Conservation (phyloP, 129 eudicot genomes). For the Helianthus tuberosus region DNA sequence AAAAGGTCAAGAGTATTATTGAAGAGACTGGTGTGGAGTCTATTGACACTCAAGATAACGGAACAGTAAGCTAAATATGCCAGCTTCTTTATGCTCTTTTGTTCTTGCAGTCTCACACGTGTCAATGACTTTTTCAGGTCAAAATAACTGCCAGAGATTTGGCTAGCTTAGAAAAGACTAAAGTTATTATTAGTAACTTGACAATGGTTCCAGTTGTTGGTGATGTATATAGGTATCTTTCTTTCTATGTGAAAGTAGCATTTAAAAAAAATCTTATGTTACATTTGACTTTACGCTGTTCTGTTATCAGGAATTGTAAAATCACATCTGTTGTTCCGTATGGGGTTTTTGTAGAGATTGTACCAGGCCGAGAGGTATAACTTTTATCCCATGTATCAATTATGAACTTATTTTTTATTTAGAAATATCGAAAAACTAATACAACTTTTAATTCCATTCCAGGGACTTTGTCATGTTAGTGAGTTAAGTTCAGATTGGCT, state of each 20-base stretch:
- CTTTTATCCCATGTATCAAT: conserved; percentile 9
- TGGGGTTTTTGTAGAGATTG: conserved; percentile 94
- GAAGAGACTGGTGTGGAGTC: conserved; percentile 92
- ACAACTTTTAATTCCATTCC: conserved; percentile 14
- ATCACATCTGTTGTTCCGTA: conserved; percentile 86
- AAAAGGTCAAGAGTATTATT: conserved; percentile 90
- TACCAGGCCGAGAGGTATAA: conserved; percentile 95
- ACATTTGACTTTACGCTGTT: conserved; percentile 19
- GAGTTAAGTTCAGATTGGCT: conserved; percentile 87
- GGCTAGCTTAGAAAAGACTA: conserved; percentile 79
- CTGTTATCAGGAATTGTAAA: conserved; percentile 76
- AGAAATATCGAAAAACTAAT: background rate
- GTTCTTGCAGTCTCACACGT: conserved; percentile 25
- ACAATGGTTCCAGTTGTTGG: conserved; percentile 94
- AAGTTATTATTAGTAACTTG: conserved; percentile 68
- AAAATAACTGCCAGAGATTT: conserved; percentile 84
- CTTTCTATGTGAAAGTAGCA: conserved; percentile 4
- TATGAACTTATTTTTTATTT: background rate
- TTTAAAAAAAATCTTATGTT: background rate
- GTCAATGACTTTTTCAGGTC: conserved; percentile 53
- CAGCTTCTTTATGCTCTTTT: conserved; percentile 14
- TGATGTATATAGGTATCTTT: conserved; percentile 76
- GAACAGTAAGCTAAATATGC: conserved; percentile 60
- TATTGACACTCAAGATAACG: conserved; percentile 87
- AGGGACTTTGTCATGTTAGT: conserved; percentile 99